phyloP scores from a whole-genome alignment of 2,329 filamentous ascomycete genomes.

The Endocalyx cinctus region DNA sequence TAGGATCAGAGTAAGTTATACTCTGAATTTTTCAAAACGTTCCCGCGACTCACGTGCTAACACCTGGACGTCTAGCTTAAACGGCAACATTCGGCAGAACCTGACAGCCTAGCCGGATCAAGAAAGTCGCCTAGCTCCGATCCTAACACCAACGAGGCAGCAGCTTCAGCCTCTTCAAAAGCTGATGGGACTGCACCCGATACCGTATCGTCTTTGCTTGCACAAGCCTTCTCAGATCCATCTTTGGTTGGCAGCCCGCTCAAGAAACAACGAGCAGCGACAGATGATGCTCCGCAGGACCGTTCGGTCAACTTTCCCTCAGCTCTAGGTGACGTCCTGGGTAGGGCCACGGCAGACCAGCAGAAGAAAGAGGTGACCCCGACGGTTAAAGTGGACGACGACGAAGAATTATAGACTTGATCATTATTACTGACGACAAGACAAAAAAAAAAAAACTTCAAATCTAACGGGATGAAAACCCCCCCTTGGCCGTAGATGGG shows the following conservation, averaged over 20 bases:
- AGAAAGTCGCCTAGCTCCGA: constrained; percentile 42
- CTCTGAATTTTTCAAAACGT: constrained; percentile 2
- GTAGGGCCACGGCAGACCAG: constrained; percentile 22
- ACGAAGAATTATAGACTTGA: constrained; percentile 26
- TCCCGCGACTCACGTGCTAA: background rate
- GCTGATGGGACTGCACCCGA: constrained; percentile 27
- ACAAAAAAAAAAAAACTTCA: background rate
- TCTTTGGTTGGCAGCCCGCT: constrained; percentile 61
- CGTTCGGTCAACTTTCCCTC: constrained; percentile 31
- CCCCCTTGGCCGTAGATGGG: too few relatives aligned
- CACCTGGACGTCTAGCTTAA: constrained; percentile 57
- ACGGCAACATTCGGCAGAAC: constrained; percentile 72
- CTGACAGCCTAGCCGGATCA: constrained; percentile 42
- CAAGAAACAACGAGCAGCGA: constrained; percentile 68
- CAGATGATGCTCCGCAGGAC: constrained; percentile 43
- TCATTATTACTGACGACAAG: background rate
- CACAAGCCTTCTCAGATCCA: constrained; percentile 42
- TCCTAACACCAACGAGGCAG: constrained; percentile 30
- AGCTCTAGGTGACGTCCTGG: constrained; percentile 37
- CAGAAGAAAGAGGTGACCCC: constrained; percentile 13
- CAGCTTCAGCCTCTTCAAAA: too few relatives aligned
- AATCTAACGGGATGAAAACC: too few relatives aligned
- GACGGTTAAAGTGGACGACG: constrained; percentile 18
- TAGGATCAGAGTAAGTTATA: constrained; percentile 66
- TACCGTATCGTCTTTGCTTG: constrained; percentile 33